Percentiles rank a stretch among this genome's conserved stretches.
Conservation (phyloP, 768 basidiomycete genomes). For the Termitomyces sp. region DNA sequence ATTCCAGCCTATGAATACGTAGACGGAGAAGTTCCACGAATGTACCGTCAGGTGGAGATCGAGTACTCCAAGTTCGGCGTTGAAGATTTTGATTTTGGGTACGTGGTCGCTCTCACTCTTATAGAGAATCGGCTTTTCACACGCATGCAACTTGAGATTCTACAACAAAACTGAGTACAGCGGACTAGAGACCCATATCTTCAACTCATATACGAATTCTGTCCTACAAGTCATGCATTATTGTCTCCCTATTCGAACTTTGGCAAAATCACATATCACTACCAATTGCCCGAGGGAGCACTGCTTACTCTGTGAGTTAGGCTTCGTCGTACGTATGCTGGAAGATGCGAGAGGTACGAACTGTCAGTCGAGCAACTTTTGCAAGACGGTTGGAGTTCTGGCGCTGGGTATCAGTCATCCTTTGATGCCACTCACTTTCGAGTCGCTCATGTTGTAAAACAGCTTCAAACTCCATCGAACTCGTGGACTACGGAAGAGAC, state of each 20-base stretch:
- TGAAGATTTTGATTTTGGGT: constrained; percentile 99
- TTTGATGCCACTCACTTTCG: constrained; percentile 10
- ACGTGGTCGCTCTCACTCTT: constrained; percentile 18
- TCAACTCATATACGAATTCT: constrained; percentile 95
- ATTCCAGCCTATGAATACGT: constrained; percentile 50
- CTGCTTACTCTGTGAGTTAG: constrained; percentile 92
- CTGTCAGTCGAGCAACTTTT: constrained; percentile 97
- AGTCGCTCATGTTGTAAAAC: constrained; percentile 3
- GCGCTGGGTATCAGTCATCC: constrained; percentile 62
- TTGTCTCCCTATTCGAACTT: constrained; percentile 65
- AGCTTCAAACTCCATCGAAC: constrained; percentile 79
- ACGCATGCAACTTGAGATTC: constrained; percentile 49
- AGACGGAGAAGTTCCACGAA: constrained; percentile 65
- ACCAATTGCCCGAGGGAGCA: constrained; percentile 88
- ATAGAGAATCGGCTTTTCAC: background rate
- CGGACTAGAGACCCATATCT: constrained; percentile 94
- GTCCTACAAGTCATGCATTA: constrained; percentile 91
- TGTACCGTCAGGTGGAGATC: constrained; percentile 93
- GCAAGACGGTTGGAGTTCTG: constrained; percentile 85
- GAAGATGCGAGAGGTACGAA: constrained; percentile 93
- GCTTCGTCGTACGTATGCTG: constrained; percentile 92
- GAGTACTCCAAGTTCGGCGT: constrained; percentile 98
- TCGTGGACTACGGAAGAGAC: constrained; percentile 87
- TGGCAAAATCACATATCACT: constrained; percentile 91
- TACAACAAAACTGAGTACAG: constrained; percentile 91